Evolutionary conservation across 768 basidiomycete species (phyloP).

Genomic region (Lactarius hatsudake): DNA sequence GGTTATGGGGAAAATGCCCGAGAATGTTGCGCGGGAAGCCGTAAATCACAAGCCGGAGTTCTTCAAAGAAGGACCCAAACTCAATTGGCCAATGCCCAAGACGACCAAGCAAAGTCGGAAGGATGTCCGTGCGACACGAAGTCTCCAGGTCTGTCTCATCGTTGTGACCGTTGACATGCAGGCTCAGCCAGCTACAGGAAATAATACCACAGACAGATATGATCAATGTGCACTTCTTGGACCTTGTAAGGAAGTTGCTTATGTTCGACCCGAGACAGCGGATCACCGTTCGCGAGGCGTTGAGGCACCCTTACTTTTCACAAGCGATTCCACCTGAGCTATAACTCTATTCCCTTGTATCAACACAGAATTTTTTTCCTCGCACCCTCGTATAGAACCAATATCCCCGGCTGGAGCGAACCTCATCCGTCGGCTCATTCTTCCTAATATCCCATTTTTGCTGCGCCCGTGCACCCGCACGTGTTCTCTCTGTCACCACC

Average conservation of each 20-base stretch:
- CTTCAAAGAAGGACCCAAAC: slow-evolving; percentile 80
- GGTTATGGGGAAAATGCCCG: slow-evolving; percentile 98
- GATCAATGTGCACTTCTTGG: slow-evolving; percentile 76
- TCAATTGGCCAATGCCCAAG: slow-evolving; percentile 91
- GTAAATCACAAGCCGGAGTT: slow-evolving; percentile 86
- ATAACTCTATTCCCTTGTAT: slow-evolving; percentile 37
- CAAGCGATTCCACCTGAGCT: slow-evolving; percentile 65
- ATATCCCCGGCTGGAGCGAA: slow-evolving; percentile 20
- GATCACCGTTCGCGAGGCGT: slow-evolving; percentile 83
- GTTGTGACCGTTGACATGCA: neutral
- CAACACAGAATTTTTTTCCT: slow-evolving; percentile 12
- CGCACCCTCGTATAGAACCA: slow-evolving; percentile 21
- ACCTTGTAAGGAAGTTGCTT: slow-evolving; percentile 83
- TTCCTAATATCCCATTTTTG: slow-evolving; percentile 8
- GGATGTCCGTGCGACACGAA: slow-evolving; percentile 84
- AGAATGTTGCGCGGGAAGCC: slow-evolving; percentile 72
- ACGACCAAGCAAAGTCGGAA: slow-evolving; percentile 89
- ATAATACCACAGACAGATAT: slow-evolving; percentile 77
- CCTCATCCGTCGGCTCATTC: slow-evolving; percentile 1
- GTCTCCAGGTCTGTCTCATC: slow-evolving; percentile 57
- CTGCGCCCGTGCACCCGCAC: slow-evolving; percentile 3
- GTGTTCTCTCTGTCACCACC: slow-evolving; percentile 8
- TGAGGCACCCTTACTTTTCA: slow-evolving; percentile 84
- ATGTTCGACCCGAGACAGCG: slow-evolving; percentile 88
- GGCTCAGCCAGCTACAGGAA: slow-evolving; percentile 49